Conservation (phyloP, 208 protist genomes). For the Leishmania guyanensis region DNA sequence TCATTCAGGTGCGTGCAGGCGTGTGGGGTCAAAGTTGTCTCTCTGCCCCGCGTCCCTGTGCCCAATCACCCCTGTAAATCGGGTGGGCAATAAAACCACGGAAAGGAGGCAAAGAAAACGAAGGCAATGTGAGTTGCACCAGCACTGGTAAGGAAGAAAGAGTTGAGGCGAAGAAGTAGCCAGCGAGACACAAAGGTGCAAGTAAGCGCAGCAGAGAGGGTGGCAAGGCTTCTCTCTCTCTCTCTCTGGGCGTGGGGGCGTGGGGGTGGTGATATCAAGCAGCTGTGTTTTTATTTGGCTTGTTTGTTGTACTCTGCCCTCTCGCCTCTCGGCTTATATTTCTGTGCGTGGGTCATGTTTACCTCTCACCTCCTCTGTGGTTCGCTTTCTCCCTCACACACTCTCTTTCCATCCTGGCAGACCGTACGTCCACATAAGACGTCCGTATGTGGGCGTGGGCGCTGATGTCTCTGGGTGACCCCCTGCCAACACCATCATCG, state of each 20-base stretch:
- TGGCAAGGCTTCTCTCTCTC: too few relatives aligned
- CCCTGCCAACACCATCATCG: neutral
- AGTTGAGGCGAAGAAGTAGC: too few relatives aligned
- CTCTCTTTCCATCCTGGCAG: neutral
- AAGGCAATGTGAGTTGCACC: too few relatives aligned
- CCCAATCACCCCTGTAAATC: neutral
- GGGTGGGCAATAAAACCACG: neutral
- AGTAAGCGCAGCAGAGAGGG: too few relatives aligned
- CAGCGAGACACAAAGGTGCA: too few relatives aligned
- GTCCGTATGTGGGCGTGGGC: neutral
- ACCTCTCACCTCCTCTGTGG: too few relatives aligned
- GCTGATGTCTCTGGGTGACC: neutral
- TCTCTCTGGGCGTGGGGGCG: too few relatives aligned
- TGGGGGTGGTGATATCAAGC: too few relatives aligned
- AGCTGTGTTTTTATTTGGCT: neutral
- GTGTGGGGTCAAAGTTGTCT: too few relatives aligned
- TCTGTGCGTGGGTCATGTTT: neutral
- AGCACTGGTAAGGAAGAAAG: too few relatives aligned
- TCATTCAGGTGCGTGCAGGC: too few relatives aligned
- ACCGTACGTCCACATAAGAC: neutral
- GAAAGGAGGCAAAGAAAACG: neutral
- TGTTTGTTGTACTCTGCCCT: conserved; percentile 4
- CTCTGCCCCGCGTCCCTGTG: neutral
- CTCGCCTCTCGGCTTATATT: conserved; percentile 7
- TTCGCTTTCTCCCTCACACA: neutral